Evolutionary conservation across 371 early-diverging fungal species (phyloP), one percentile per base, ranked within the genome.

Genomic region (Mycotypha africana): DNA sequence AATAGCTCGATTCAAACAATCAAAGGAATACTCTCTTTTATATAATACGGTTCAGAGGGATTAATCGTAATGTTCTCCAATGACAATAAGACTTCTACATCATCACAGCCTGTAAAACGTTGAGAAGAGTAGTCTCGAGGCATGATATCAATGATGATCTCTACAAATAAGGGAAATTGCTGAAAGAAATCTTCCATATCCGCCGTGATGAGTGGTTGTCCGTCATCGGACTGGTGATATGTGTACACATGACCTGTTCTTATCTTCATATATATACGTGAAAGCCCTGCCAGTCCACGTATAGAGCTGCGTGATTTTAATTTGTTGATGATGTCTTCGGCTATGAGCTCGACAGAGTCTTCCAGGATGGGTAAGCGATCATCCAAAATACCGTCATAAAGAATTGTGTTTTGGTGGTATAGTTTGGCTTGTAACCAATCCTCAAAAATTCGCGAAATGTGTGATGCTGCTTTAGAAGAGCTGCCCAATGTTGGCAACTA

Each of bases 161-260:
- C 65, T 9, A 60, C 55, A 52, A 60, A 65, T 12, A 65, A 40
- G 4, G 65, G 65, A 38, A 61, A 65, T 15, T 65, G 61, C 19
- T 65, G 61, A 40, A 65, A 65, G 25, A 65, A 60, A 19, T 58
- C 65, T 17, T 65, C 61, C 61, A 60, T 58, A 38, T 65, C 61
- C 11, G 55, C 55, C 7, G 58, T 57, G 14, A 58, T 57, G 11
- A 65, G 37, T 4, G 58, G 61, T 19, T 65, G 58, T n/a, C 58
- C 58, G 38, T 64, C 56, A 26, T 65, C 61, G 9, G 53, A 39
- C 37, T 54, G 52, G 39, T 60, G 61, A 40, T 60, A 60, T 9
- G 51, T 55, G 24, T 60, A 65, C 9, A 57, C 47, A 45, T 65
- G 61, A 5, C 61, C 65, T 14, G 58, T 53, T 39, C 61, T 54